These are phyloP conservation scores for Penicillium turbatum DNA, from an alignment of 495 filamentous ascomycete species.

Conservation along the genomic window DNA sequence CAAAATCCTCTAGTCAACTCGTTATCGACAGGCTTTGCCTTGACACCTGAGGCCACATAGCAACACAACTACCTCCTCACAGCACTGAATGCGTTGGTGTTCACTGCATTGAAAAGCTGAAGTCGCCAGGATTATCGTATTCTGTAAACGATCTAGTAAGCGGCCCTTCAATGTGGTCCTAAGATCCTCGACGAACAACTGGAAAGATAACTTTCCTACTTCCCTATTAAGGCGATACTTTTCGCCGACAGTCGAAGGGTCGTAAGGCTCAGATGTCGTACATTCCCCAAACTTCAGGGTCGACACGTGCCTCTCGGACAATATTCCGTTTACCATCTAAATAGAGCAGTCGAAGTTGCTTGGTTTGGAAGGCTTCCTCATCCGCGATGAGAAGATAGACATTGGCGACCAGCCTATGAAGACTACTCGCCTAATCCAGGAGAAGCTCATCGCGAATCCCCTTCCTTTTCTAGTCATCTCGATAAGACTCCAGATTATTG, in stretches of 20 bases:
- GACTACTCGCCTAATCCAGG: neutral
- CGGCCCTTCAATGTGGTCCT: neutral
- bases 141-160: neutral
- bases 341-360: conserved; percentile 1
- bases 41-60: too few relatives aligned
- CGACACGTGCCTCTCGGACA: neutral
- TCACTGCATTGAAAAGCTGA: neutral
- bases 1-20: too few relatives aligned
- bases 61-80: too few relatives aligned
- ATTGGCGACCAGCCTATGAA: neutral
- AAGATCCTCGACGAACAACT: neutral
- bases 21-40: too few relatives aligned
- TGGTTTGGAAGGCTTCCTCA: conserved; percentile 1
- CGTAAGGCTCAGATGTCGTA: neutral
- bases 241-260: neutral
- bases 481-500: neutral
- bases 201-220: neutral
- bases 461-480: neutral
- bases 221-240: neutral
- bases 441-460: neutral
- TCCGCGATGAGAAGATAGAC: conserved; percentile 2
- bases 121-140: neutral
- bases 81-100: too few relatives aligned
- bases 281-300: neutral
- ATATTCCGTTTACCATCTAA: neutral